Conservation (phyloP, 1,284 basidiomycete genomes). For the Bondarzewia mesenterica region DNA sequence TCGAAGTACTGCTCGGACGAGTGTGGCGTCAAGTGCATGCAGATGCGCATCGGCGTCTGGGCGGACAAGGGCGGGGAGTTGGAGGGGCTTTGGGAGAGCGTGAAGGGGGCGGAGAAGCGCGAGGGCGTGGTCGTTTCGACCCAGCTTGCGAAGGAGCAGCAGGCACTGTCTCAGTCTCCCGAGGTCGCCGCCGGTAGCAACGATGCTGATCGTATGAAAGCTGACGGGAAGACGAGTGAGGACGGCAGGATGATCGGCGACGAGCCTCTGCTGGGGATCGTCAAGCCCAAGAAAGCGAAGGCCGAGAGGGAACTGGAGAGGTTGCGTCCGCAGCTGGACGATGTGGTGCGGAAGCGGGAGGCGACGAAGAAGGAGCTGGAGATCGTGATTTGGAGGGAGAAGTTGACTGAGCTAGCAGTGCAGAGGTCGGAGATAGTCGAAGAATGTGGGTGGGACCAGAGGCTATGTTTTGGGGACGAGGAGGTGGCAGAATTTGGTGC, state of each 20-base stretch:
- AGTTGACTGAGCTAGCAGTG: constrained; percentile 53
- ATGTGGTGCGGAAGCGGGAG: constrained; percentile 50
- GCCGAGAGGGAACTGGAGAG: constrained; percentile 44
- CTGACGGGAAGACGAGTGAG: not conserved
- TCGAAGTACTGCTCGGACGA: constrained; percentile 83
- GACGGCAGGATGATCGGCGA: not conserved
- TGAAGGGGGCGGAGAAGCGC: constrained; percentile 56
- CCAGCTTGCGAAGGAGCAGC: constrained; percentile 5
- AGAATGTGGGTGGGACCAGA: constrained; percentile 78
- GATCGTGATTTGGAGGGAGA: constrained; percentile 56
- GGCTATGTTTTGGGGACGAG: constrained; percentile 71
- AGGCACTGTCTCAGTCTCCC: too few species aligned
- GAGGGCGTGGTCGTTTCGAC: constrained; percentile 56
- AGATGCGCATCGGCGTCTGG: constrained; percentile 51
- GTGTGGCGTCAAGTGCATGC: constrained; percentile 66
- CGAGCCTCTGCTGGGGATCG: constrained; percentile 8
- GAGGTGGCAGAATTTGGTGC: constrained; percentile 62
- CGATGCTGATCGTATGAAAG: constrained; percentile 16
- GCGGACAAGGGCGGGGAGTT: constrained; percentile 50
- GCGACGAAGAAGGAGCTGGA: constrained; percentile 60
- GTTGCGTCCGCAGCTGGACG: constrained; percentile 42
- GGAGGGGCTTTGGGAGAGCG: constrained; percentile 59
- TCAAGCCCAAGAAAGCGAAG: constrained; percentile 25
- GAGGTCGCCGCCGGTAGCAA: too few species aligned
- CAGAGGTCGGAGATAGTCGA: constrained; percentile 49